Conservation (phyloP, 768 basidiomycete genomes). For the Mrakia frigida region DNA sequence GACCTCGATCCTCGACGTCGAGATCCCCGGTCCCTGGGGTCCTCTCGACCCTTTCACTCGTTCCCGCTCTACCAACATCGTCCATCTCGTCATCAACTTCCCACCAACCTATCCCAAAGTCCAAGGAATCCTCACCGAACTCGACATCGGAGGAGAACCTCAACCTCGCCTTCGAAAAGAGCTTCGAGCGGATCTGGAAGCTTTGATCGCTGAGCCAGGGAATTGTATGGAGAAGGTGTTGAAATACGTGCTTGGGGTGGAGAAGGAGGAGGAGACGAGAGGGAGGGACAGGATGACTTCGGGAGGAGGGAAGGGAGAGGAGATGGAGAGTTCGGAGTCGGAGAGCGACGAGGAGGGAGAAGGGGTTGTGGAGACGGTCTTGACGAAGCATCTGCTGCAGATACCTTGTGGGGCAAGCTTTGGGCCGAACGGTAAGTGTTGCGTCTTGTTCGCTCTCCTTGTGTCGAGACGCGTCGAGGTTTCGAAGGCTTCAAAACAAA, state of each 20-base stretch:
- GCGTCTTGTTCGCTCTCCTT: too few species aligned
- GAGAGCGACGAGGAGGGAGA: constrained; percentile 49
- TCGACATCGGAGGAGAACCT: constrained; percentile 77
- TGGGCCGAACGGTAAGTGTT: constrained; percentile 69
- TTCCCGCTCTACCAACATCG: constrained; percentile 69
- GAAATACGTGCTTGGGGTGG: constrained; percentile 64
- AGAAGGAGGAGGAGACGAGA: constrained; percentile 41
- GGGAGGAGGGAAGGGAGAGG: constrained; percentile 41
- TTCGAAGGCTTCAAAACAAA: not conserved
- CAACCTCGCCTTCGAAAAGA: constrained; percentile 66
- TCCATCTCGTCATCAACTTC: constrained; percentile 83
- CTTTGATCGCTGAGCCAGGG: constrained; percentile 2
- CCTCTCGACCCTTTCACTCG: constrained; percentile 44
- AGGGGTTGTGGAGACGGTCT: constrained; percentile 52
- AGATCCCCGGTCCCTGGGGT: constrained; percentile 76
- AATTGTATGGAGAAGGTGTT: constrained; percentile 52
- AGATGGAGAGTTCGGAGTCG: constrained; percentile 58
- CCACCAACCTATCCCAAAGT: constrained; percentile 69
- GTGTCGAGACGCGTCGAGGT: too few species aligned
- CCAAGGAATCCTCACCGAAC: constrained; percentile 60
- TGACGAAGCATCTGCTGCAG: constrained; percentile 69
- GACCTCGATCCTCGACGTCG: constrained; percentile 67
- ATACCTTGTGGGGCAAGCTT: constrained; percentile 86
- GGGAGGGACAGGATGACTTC: constrained; percentile 39
- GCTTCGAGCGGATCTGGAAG: constrained; percentile 46